phyloP scores from a whole-genome alignment of 78 protist species.

The Salpingoeca rosetta region DNA sequence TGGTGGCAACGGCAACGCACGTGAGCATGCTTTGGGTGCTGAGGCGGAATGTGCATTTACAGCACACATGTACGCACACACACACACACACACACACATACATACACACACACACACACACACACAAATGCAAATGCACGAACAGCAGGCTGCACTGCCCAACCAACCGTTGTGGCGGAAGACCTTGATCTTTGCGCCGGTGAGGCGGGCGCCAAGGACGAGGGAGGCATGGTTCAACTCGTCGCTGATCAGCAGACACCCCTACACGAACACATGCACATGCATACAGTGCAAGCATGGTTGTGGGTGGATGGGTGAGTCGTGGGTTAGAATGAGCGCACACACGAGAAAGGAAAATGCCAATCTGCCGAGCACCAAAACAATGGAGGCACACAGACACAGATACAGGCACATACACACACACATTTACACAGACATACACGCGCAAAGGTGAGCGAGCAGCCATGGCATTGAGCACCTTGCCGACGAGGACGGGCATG shows the following conservation, averaged over 20 bases:
- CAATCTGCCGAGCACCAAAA: too few relatives aligned
- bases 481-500: conserved; percentile 71
- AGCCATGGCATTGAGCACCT: too few relatives aligned
- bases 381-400: too few relatives aligned
- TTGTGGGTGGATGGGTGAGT: not conserved
- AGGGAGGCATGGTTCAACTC: conserved; percentile 87
- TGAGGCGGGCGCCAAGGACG: conserved; percentile 78
- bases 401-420: too few relatives aligned
- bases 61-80: too few relatives aligned
- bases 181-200: conserved; percentile 71
- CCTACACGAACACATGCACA: too few relatives aligned
- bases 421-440: too few relatives aligned
- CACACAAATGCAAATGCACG: not conserved
- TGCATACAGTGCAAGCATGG: too few relatives aligned
- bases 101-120: too few relatives aligned
- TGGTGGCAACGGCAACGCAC: not conserved
- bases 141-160: not conserved
- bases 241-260: conserved; percentile 81
- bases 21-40: not conserved
- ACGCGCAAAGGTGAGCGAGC: not conserved
- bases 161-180: conserved; percentile 82
- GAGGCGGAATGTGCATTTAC: not conserved
- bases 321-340: too few relatives aligned
- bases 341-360: too few relatives aligned
- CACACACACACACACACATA: not conserved